Evolutionary conservation across 768 basidiomycete species (phyloP), one percentile per base, ranked within the genome.

Genomic region (Psilocybe tampanensis): DNA sequence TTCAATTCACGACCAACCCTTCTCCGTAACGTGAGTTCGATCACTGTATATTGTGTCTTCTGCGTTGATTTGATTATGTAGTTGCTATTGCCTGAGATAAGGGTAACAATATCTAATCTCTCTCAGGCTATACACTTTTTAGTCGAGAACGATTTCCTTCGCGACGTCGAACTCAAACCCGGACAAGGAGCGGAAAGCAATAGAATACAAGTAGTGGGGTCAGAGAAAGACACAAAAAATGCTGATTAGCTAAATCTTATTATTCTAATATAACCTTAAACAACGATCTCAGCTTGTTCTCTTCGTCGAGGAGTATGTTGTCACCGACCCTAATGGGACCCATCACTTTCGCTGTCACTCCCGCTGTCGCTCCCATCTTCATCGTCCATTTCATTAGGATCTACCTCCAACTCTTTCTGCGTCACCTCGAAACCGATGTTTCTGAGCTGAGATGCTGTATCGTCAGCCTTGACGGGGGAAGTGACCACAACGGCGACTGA

Each of bases 41-140:
- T 32, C 44, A 15, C 45, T 44, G n/a, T n/a, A n/a, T 18, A 44
- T 43, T 32, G 23, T 50, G 50, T 18, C 17, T 34, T 39, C n/a
- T 47, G 47, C 44, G 24, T 49, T 66, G 44, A 64, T 39, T 47
- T 22, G 15, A 29, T 21, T 53, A 29, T n/a, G n/a, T 24, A 95
- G 92, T 75, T 97, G 12, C 79, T 97, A 4, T 75, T 89, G 18
- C 91, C 89, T 12, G 94, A 96, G 68, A 94, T 96, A 36, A 85
- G 89, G 24, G 80, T 91, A 61, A 95, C 95, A 0, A 81, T 95
- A 3, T 95, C 94, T 1, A 95, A 95, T 70, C 79, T 98, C 4
- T 94, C 94, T 0, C 95, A 98, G 70, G 93, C 92, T 4, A 92
- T 97, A 60, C 86, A 82, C 26, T 98, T 97, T 71, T 71, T 96